Conservation (phyloP, 1,139 yeast species). For the Petasospora fabianii region DNA sequence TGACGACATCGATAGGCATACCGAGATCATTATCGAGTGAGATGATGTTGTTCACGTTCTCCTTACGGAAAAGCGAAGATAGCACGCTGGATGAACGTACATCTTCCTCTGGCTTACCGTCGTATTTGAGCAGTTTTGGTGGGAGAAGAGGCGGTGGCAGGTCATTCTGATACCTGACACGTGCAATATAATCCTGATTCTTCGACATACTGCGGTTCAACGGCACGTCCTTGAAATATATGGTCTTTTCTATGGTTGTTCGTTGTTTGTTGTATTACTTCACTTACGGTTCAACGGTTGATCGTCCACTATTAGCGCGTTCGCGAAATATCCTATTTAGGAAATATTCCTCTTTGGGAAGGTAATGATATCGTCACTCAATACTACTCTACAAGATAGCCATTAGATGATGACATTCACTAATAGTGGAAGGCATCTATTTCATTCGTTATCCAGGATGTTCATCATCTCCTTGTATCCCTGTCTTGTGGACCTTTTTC, state of each 20-base stretch:
- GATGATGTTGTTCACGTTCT: conserved; percentile 63
- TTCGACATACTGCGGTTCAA: conserved; percentile 35
- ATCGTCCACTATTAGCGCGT: not conserved
- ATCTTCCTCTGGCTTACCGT: conserved; percentile 39
- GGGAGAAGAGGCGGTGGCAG: conserved; percentile 93
- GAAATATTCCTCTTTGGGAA: not conserved
- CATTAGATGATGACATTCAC: too few species aligned
- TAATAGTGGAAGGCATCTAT: too few species aligned
- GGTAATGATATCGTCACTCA: not conserved
- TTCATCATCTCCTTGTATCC: conserved; percentile 18
- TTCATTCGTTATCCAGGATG: conserved; percentile 18
- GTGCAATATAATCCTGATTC: conserved; percentile 87
- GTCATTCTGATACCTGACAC: conserved; percentile 78
- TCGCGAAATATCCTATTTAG: not conserved
- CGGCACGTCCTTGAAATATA: too few species aligned
- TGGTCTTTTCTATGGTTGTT: not conserved
- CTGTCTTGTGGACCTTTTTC: conserved; percentile 20
- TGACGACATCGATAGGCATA: conserved; percentile 71
- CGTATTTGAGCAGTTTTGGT: conserved; percentile 71
- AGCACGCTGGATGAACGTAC: conserved; percentile 62
- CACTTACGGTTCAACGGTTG: not conserved
- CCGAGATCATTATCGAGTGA: conserved; percentile 75
- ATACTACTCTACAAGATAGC: too few species aligned
- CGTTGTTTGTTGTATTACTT: not conserved
- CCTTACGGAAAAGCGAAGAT: conserved; percentile 66